Percentiles rank a stretch among this genome's conserved stretches.
phyloP scores from a whole-genome alignment of 495 filamentous ascomycete genomes.

The Penicillium pulvis region DNA sequence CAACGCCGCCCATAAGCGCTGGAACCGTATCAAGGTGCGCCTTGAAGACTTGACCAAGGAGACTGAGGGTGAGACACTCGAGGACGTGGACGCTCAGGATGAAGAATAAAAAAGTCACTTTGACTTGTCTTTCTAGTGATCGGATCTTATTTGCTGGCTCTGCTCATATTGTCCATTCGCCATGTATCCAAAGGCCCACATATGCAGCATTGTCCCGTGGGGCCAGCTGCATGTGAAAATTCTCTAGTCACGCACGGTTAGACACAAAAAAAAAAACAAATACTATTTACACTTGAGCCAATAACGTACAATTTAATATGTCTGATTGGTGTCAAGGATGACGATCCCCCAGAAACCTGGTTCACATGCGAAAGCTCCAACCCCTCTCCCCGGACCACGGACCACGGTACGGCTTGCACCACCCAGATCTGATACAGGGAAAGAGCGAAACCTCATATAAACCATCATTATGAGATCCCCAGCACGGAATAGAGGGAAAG shows the following conservation, averaged over 20 bases:
- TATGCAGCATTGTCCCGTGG: no score
- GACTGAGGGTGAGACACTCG: no score
- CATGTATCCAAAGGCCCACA: neutral
- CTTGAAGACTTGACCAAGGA: no score
- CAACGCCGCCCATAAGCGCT: no score
- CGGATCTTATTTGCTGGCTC: no score
- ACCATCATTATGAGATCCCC: neutral
- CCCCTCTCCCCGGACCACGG: constrained; percentile 28
- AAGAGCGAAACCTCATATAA: neutral
- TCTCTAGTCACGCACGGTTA: neutral
- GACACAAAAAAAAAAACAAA: neutral
- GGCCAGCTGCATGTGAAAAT: neutral
- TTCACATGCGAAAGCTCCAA: neutral
- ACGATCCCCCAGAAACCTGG: neutral
- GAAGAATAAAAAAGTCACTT: no score
- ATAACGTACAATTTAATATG: neutral
- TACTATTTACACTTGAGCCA: neutral
- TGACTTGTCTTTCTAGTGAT: no score
- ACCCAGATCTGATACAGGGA: neutral
- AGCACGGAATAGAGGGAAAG: neutral
- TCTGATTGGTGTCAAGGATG: neutral
- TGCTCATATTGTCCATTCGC: no score
- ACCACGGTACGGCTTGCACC: constrained; percentile 9
- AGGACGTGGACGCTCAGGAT: no score
- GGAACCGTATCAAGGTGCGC: no score